Conservation (phyloP, 805 yeast species). For the Kluyveromyces aestuarii region DNA sequence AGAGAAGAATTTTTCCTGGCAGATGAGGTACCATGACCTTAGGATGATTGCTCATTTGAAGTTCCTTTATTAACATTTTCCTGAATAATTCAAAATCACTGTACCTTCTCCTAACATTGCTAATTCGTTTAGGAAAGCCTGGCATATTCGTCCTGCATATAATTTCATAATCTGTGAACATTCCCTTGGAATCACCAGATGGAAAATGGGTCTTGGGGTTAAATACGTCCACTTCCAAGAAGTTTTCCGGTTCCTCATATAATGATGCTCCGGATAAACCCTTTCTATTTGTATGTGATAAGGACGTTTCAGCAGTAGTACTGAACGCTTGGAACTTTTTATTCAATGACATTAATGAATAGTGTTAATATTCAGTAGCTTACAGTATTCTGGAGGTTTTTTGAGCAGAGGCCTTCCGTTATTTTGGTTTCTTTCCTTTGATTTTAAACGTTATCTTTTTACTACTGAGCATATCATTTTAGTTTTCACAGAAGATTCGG, state of each 20-base stretch:
- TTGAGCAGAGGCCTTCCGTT: too few relatives aligned
- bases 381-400: not conserved
- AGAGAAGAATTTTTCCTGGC: slow-evolving; percentile 77
- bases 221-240: slow-evolving; percentile 79
- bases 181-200: slow-evolving; percentile 37
- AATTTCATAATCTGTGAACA: slow-evolving; percentile 89
- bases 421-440: not conserved
- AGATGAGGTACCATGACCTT: slow-evolving; percentile 77
- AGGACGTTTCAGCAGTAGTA: slow-evolving; percentile 17
- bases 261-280: slow-evolving; percentile 52
- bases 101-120: slow-evolving; percentile 76
- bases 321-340: slow-evolving; percentile 23
- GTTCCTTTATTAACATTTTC: slow-evolving; percentile 63
- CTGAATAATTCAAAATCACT: slow-evolving; percentile 82
- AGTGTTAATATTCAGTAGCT: not conserved
- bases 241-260: slow-evolving; percentile 92
- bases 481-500: not conserved
- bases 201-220: slow-evolving; percentile 26
- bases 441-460: not conserved
- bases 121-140: slow-evolving; percentile 55
- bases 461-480: not conserved
- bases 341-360: slow-evolving; percentile 6
- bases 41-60: slow-evolving; percentile 33
- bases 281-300: slow-evolving; percentile 17
- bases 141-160: slow-evolving; percentile 89